phyloP scores from a whole-genome alignment of 2,329 filamentous ascomycete genomes.

The Claviceps africana region DNA sequence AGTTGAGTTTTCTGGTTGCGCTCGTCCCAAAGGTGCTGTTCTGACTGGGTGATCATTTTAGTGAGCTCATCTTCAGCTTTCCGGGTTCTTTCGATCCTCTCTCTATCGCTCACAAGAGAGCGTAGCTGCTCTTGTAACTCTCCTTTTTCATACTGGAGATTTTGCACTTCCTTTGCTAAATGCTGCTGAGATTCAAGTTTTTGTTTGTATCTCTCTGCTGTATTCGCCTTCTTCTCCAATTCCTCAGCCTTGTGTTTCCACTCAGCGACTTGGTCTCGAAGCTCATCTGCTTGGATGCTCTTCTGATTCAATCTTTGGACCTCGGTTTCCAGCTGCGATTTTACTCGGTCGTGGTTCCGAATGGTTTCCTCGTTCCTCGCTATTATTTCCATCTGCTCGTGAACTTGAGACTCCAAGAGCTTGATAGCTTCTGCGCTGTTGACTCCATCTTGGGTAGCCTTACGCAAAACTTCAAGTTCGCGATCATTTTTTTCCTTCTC shows the following conservation, averaged over 20 bases:
- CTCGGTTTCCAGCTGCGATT: conserved; percentile 44
- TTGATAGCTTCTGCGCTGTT: conserved; percentile 37
- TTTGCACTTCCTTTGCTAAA: conserved; percentile 40
- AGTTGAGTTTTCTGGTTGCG: conserved; percentile 32
- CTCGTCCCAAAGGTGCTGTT: conserved; percentile 28
- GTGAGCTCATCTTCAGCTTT: conserved; percentile 26
- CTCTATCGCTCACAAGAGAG: conserved; percentile 21
- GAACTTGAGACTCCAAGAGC: conserved; percentile 41
- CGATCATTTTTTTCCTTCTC: conserved; percentile 45
- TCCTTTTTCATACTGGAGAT: conserved; percentile 39
- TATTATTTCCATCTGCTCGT: conserved; percentile 59
- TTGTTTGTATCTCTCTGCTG: conserved; percentile 46
- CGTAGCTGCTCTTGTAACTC: conserved; percentile 35
- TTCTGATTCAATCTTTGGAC: conserved; percentile 31
- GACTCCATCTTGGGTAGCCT: conserved; percentile 37
- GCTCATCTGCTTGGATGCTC: conserved; percentile 33
- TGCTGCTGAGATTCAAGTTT: conserved; percentile 45
- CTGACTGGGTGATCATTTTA: conserved; percentile 27
- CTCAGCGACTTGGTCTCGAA: conserved; percentile 46
- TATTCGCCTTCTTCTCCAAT: conserved; percentile 48
- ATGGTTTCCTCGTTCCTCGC: conserved; percentile 46
- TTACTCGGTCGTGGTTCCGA: conserved; percentile 19
- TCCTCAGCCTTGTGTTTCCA: conserved; percentile 45
- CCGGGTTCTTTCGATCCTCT: conserved; percentile 18
- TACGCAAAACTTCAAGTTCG: conserved; percentile 35